Base-by-base conservation (phyloP, 768 basidiomycete species). In the Rhodocollybia butyracea region DNA sequence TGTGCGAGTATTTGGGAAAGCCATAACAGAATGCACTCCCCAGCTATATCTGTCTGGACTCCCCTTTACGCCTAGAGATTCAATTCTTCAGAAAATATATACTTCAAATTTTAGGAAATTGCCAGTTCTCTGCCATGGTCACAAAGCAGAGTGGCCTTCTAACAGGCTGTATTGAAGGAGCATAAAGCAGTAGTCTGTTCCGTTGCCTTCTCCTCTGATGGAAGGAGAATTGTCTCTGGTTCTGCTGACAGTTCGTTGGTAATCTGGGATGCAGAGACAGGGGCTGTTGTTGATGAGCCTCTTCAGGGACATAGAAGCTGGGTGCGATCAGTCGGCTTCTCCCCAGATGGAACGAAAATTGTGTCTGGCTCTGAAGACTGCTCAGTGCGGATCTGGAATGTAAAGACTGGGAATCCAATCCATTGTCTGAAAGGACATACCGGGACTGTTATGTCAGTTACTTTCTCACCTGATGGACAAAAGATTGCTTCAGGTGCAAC, bases 31-130 rank as follows among this genome's bases (percentile, higher is more conserved):
- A 32, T 42, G 30, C 19, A 50, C 57, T 6, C 63, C 63, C 0
- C 65, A 66, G 53, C 30, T 66, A 21, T 66, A 66, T 48, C 15
- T 66, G n/a, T 66, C 65, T 15, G 65, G 57, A 8, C 40, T 68
- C 5, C 59, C 67, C 45, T 63, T 68, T 38, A 22, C 56, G 15
- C 66, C 64, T 19, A 40, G 24, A 21, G 19, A 22, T 11, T 46
- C 46, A 29, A 21, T 30, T 3, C 21, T 60, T 29, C 73, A 63
- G 38, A 10, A 41, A 34, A 10, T 10, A 5, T 42, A 30, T 32
- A 5, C 10, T 12, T 17, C 15, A 17, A 24, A 30, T 6, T 48
- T 55, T 11, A 15, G 10, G 5, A 34, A 41, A 10, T 3, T 43
- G 15, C 13, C 40, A 13, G 17, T 32, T 2, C 12, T 38, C 27